A percentile compares a stretch with the other conserved stretches of the same genome.
Conservation (phyloP, 2,329 filamentous ascomycete species). For the Pseudogymnoascus sp. region DNA sequence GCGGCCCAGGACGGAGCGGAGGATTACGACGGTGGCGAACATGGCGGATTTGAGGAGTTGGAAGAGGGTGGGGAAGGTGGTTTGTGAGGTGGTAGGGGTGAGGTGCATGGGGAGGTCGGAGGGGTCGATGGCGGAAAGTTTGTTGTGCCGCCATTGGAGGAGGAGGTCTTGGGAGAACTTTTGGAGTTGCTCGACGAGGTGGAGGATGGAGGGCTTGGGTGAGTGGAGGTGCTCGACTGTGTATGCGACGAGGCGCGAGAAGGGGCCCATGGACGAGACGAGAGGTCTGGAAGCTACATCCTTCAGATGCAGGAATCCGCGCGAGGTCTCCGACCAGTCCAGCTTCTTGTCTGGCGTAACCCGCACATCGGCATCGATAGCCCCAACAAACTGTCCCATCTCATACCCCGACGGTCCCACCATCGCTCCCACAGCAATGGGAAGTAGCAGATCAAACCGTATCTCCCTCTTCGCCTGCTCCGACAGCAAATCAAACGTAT, state of each 20-base stretch:
- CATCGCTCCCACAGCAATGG: slow-evolving; percentile 47
- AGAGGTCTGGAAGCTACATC: slow-evolving; percentile 48
- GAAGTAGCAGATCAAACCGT: slow-evolving; percentile 51
- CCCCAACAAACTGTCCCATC: slow-evolving; percentile 55
- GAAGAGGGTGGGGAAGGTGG: slow-evolving; percentile 55
- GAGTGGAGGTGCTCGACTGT: slow-evolving; percentile 43
- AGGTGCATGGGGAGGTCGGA: slow-evolving; percentile 51
- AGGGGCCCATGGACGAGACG: slow-evolving; percentile 50
- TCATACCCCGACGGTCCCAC: slow-evolving; percentile 54
- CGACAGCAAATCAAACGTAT: slow-evolving; percentile 52
- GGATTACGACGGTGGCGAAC: slow-evolving; percentile 55
- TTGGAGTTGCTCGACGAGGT: slow-evolving; percentile 44
- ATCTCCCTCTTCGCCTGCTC: slow-evolving; percentile 43
- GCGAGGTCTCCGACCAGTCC: slow-evolving; percentile 48
- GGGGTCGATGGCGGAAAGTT: slow-evolving; percentile 56
- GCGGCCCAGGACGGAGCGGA: slow-evolving; percentile 50
- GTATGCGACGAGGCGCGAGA: slow-evolving; percentile 55
- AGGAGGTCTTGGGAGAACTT: slow-evolving; percentile 37
- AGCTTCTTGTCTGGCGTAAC: slow-evolving; percentile 43
- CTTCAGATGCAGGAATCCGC: slow-evolving; percentile 45
- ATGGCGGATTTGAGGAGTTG: slow-evolving; percentile 54
- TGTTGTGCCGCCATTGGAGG: slow-evolving; percentile 60
- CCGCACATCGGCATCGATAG: slow-evolving; percentile 52
- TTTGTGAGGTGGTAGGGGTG: slow-evolving; percentile 47
- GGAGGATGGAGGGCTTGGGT: slow-evolving; percentile 24